Evolutionary conservation across 371 early-diverging fungal species (phyloP), one percentile per base, ranked within the genome.

Genomic region (Mortierella sp.): DNA sequence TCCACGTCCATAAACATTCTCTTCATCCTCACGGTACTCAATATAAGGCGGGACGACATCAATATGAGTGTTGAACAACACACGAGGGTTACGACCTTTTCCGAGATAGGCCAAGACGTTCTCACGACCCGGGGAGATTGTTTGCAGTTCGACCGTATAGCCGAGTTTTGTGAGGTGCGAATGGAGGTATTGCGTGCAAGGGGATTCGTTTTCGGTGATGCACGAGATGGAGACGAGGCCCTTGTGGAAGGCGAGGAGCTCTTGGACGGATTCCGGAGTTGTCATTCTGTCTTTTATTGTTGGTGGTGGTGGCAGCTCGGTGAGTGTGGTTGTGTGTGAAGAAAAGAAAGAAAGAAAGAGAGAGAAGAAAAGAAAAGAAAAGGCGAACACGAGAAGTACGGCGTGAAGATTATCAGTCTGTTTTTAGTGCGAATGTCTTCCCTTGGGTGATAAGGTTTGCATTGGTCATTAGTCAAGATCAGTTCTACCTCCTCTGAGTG

Each of bases 31-130:
- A 16, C 84, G 79, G 70, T 80, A 89, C 57, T 82, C 83, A 74
- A 90, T 82, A 55, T 89, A 88, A 5, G 90, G 90, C 0, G 90
- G 90, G 19, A 90, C 90, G 9, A 89, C 89, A 54, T 90, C 90
- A 16, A 90, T 83, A 52, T 90, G 90, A 24, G 89, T 88, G 78
- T 89, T 89, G 80, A 90, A 82, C 47, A 90, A 68, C 7, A 89
- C 75, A 3, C 79, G 70, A 2, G 88, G 82, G 70, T 88, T 84
- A 8, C 89, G 84, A 3, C 81, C 77, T 68, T 80, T 63, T 0
- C 83, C 89, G 9, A 87, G 73, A 63, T 89, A 89, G 7, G 89
- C 89, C 28, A 84, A 80, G 14, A 89, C 88, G 72, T 89, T 89
- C 81, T 89, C 84, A 73, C 89, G 89, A 9, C 84, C 84, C 1